Base-by-base conservation (phyloP, 371 early-diverging fungal genomes). In the Catenaria anguillulae region DNA sequence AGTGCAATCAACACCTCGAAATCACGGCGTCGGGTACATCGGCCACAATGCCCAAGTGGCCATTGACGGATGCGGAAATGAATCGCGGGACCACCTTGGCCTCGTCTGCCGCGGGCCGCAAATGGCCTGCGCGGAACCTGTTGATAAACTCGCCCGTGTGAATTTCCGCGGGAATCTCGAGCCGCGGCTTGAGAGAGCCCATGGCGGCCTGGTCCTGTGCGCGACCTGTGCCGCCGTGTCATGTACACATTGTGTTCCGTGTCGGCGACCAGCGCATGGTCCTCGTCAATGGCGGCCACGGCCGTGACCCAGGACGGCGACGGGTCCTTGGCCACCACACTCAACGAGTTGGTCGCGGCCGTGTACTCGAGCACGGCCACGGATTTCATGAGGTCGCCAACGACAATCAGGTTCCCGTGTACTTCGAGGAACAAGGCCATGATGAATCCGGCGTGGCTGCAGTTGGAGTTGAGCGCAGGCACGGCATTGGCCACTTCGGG, bases 381-480 rank as follows among this genome's bases (percentile, higher is more conserved):
- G 0, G 90, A 90, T 45, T 83, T 78, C 77, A 93, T 83, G 63
- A 94, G 54, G 69, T 96, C 97, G n/a, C 89, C 94, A 4, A 92
- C 87, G 0, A 86, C 68, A 34, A 93, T 66, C 40, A 76, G 75
- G 63, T 89, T 83, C 21, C 85, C 89, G 15, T 68, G 69, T 0
- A 76, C 74, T 19, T 86, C 80, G 52, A 90, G 55, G 6, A 70
- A 68, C 17, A 88, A 63, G 0, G 79, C 73, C 17, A 82, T 37
- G 2, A 82, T 76, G 64, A 87, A 83, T 19, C 84, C 81, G 58
- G 75, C 76, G 26, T 82, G 68, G 43, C 73, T 55, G 68, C 72
- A 65, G 55, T 71, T 42, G 40, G 70, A 48, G 56, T 65, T 21
- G 68, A 83, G 70, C 24, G 60, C 21, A 12, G 36, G 26, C 29